Evolutionary conservation across 164 flowering plant genomes (phyloP).

Genomic region (Aristolochia californica): DNA sequence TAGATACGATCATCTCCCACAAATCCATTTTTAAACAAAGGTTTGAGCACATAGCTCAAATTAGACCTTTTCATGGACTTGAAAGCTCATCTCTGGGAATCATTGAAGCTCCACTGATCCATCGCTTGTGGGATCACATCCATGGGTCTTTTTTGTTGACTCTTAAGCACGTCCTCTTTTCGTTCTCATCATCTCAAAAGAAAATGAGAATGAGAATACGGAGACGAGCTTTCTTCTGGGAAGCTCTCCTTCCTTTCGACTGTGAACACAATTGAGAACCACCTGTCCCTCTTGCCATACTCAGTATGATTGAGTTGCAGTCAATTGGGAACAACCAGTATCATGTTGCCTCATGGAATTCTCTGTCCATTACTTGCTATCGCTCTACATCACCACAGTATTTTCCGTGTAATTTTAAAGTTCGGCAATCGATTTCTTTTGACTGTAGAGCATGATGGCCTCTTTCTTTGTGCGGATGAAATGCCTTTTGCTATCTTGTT

Average conservation of each 20-base stretch:
- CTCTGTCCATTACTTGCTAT: no score
- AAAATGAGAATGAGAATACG: neutral
- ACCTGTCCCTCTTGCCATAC: neutral
- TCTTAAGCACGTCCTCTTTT: neutral
- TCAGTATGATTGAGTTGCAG: conserved; percentile 4
- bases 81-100: neutral
- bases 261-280: conserved; percentile 2
- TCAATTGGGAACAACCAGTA: conserved; percentile 3
- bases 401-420: no score
- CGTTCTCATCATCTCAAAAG: neutral
- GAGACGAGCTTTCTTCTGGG: neutral
- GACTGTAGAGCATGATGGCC: neutral
- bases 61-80: neutral
- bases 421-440: neutral
- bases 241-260: conserved; percentile 1
- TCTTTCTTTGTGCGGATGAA: no score
- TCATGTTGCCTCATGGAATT: conserved; percentile 4
- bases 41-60: no score
- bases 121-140: neutral
- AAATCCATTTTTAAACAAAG: no score
- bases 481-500: no score
- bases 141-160: conserved; percentile 1
- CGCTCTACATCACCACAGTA: no score
- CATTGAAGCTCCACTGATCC: conserved; percentile 6
- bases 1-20: no score